Percentiles rank a stretch among this genome's conserved stretches.
phyloP scores from a whole-genome alignment of 1,284 basidiomycete species.

The Sanghuangporus sanghuang region DNA sequence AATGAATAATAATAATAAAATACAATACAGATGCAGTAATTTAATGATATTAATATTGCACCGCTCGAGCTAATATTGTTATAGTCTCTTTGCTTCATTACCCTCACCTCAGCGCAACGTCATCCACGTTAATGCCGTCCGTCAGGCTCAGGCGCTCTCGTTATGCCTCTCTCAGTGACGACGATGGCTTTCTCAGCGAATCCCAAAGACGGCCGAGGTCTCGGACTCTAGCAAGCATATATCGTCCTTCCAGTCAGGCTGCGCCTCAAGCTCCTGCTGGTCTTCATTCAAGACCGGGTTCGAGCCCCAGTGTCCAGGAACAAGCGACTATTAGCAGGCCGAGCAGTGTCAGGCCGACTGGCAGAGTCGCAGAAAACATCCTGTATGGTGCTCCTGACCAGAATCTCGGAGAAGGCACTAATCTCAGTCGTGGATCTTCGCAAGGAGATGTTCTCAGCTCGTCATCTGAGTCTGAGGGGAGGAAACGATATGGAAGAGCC shows the following conservation, averaged over 20 bases:
- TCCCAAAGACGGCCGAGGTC: slow-evolving; percentile 19
- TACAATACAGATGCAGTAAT: no score
- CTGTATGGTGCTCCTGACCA: neutral
- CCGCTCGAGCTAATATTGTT: neutral
- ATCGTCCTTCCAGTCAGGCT: neutral
- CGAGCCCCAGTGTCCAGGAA: neutral
- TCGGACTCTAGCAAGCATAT: slow-evolving; percentile 22
- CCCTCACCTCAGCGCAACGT: neutral
- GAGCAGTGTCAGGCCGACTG: slow-evolving; percentile 9
- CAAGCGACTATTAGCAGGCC: neutral
- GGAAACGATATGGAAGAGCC: slow-evolving; percentile 14
- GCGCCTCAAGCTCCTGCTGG: neutral
- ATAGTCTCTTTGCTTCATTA: neutral
- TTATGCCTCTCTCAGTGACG: slow-evolving; percentile 34
- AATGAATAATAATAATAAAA: neutral
- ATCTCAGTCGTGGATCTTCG: neutral
- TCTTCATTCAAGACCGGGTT: neutral
- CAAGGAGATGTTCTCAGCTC: neutral
- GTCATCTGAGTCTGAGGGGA: neutral
- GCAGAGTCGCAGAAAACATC: slow-evolving; percentile 28
- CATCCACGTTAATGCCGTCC: slow-evolving; percentile 42
- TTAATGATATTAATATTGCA: neutral
- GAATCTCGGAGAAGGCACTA: neutral
- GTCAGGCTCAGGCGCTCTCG: slow-evolving; percentile 43
- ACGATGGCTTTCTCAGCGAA: slow-evolving; percentile 24